Conservation (phyloP, 179 eudicot genomes). For the Beta corolliflora region DNA sequence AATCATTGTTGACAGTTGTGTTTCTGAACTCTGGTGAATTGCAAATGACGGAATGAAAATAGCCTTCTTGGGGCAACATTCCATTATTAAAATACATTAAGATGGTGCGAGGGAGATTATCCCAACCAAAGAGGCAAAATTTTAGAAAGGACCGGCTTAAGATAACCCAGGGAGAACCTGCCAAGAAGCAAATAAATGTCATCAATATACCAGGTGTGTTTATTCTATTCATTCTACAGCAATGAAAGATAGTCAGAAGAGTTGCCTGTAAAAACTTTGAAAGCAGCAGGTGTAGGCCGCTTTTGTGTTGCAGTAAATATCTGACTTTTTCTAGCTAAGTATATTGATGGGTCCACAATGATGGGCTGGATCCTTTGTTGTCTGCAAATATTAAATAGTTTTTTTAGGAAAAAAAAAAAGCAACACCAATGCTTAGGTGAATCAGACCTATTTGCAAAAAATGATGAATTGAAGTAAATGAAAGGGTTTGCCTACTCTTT, state of each 20-base stretch:
- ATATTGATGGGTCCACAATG: conserved; percentile 89
- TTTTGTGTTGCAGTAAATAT: conserved; percentile 82
- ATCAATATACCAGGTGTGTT: background rate
- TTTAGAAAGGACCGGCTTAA: conserved; percentile 78
- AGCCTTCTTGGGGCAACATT: conserved; percentile 80
- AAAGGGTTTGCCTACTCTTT: conserved; percentile 72
- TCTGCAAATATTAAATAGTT: conserved; percentile 38
- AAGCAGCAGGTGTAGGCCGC: conserved; percentile 78
- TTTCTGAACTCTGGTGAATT: conserved; percentile 80
- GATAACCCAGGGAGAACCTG: conserved; percentile 93
- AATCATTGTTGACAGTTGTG: conserved; percentile 76
- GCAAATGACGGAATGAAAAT: conserved; percentile 85
- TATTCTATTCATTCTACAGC: background rate
- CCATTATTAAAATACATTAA: conserved; percentile 78
- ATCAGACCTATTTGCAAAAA: background rate
- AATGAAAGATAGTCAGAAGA: background rate
- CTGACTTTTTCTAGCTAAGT: conserved; percentile 76
- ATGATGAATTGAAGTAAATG: conserved; percentile 12
- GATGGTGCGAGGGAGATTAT: conserved; percentile 86
- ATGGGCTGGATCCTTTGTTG: conserved; percentile 67
- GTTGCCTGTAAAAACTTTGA: conserved; percentile 80
- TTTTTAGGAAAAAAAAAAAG: background rate
- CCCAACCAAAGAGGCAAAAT: conserved; percentile 84
- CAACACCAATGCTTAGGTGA: conserved; percentile 1
- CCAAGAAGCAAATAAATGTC: conserved; percentile 5